Evolutionary conservation across 2,329 filamentous ascomycete species (phyloP).

Genomic region (Parascedosporium putredinis): DNA sequence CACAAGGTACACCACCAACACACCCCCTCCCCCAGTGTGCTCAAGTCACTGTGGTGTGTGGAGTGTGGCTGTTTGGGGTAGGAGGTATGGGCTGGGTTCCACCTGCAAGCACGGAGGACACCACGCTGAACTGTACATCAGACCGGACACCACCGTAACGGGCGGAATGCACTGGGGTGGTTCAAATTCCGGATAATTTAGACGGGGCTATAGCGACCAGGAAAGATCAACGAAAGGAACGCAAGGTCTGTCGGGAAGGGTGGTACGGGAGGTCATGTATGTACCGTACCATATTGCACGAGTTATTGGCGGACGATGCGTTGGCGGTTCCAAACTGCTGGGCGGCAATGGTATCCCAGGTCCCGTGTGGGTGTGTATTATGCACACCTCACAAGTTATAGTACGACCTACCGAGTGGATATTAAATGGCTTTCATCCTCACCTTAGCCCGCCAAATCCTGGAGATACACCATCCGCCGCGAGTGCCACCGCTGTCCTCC

Average conservation of each 20-base stretch:
- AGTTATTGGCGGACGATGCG: constrained; percentile 3
- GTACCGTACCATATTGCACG: constrained; percentile 4
- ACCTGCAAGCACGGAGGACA: no score
- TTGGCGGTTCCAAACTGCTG: constrained; percentile 7
- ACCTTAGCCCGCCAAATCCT: neutral
- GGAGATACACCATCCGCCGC: neutral
- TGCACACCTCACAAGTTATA: constrained; percentile 3
- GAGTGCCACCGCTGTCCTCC: neutral
- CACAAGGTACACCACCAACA: no score
- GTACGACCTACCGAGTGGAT: neutral
- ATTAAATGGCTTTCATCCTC: constrained; percentile 1
- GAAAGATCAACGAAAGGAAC: constrained; percentile 7
- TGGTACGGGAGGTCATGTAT: constrained; percentile 2
- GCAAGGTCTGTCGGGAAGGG: neutral
- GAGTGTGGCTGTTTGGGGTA: neutral
- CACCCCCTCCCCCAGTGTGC: no score
- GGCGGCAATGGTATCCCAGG: constrained; percentile 5
- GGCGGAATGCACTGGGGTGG: neutral
- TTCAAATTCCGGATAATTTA: constrained; percentile 9
- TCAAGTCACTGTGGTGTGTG: no score
- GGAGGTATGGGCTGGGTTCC: neutral
- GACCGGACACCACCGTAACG: neutral
- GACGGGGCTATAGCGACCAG: constrained; percentile 8
- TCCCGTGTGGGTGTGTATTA: constrained; percentile 5
- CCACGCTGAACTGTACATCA: no score